Percentiles rank a stretch among this genome's conserved stretches.
phyloP scores from a whole-genome alignment of 345 rosid genomes.

The Rhodamnia rubescens region DNA sequence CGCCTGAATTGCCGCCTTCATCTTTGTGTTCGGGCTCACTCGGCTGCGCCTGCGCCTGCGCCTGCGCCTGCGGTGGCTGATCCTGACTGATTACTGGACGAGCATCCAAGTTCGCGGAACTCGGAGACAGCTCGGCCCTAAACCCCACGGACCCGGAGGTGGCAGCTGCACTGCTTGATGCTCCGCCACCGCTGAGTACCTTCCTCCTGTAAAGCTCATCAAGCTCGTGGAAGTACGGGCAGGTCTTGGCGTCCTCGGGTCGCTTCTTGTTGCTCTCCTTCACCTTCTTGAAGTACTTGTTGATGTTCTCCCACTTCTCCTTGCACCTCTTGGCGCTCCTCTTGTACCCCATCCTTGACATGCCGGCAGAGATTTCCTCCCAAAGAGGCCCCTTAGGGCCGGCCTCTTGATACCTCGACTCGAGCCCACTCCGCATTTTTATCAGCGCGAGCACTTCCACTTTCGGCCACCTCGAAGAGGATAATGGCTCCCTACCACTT shows the following conservation, averaged over 20 bases:
- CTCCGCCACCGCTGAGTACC: not conserved
- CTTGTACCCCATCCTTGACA: slow-evolving; percentile 29
- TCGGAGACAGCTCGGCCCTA: not conserved
- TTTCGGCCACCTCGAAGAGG: slow-evolving; percentile 39
- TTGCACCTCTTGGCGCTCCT: slow-evolving; percentile 38
- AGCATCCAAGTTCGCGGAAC: not conserved
- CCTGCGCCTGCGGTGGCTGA: not conserved
- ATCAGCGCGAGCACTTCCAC: slow-evolving; percentile 32
- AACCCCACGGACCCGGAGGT: not conserved
- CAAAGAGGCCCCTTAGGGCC: slow-evolving; percentile 44
- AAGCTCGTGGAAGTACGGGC: slow-evolving; percentile 45
- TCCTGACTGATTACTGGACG: not conserved
- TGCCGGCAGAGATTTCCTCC: slow-evolving; percentile 37
- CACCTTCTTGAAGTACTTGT: slow-evolving; percentile 52
- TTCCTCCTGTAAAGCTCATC: slow-evolving; percentile 32
- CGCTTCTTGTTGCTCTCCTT: slow-evolving; percentile 44
- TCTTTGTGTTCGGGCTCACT: not conserved
- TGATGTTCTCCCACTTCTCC: slow-evolving; percentile 52
- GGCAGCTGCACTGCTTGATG: not conserved
- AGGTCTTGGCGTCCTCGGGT: slow-evolving; percentile 43
- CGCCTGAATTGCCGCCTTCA: not conserved
- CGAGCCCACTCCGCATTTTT: slow-evolving; percentile 22
- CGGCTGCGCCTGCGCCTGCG: not conserved
- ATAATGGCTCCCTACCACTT: not conserved
- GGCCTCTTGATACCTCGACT: slow-evolving; percentile 28